phyloP scores from a whole-genome alignment of 2,329 filamentous ascomycete genomes.

The Penicillium sp. region DNA sequence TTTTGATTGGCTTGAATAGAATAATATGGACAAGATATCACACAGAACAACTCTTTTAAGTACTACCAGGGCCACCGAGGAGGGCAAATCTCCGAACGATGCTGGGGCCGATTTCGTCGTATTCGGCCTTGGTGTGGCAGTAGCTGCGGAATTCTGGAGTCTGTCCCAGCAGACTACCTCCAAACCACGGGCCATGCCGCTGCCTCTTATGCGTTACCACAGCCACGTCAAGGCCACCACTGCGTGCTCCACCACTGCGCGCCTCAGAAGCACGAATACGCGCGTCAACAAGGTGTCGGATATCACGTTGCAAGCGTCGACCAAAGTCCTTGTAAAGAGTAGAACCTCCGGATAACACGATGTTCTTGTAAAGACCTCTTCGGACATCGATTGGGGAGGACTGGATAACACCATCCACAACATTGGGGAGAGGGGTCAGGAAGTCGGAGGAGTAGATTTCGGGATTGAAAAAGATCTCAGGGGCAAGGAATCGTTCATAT shows the following conservation, averaged over 20 bases:
- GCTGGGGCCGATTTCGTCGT: slow-evolving; percentile 93
- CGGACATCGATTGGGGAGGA: slow-evolving; percentile 97
- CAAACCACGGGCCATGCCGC: slow-evolving; percentile 97
- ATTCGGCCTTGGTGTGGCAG: slow-evolving; percentile 90
- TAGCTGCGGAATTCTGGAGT: slow-evolving; percentile 98
- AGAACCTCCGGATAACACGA: slow-evolving; percentile 94
- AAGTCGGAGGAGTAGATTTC: slow-evolving; percentile 99
- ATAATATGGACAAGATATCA: slow-evolving; percentile 37
- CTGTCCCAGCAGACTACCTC: slow-evolving; percentile 92
- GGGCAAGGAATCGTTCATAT: slow-evolving; percentile 96
- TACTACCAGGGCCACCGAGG: slow-evolving; percentile 81
- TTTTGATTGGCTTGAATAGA: slow-evolving; percentile 21
- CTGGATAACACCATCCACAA: slow-evolving; percentile 97
- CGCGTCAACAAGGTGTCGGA: slow-evolving; percentile 92
- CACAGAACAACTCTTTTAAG: slow-evolving; percentile 36
- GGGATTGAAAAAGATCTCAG: slow-evolving; percentile 99
- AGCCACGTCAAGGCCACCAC: slow-evolving; percentile 92
- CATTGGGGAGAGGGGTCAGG: slow-evolving; percentile 88
- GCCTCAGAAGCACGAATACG: slow-evolving; percentile 91
- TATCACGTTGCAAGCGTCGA: slow-evolving; percentile 92
- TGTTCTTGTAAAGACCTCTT: slow-evolving; percentile 98
- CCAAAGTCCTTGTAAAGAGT: slow-evolving; percentile 99
- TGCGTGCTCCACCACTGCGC: slow-evolving; percentile 87
- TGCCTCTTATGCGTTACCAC: slow-evolving; percentile 98
- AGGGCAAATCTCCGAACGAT: slow-evolving; percentile 95